phyloP scores from a whole-genome alignment of 352 stramenopile genomes.

The Pythium guiyangense region DNA sequence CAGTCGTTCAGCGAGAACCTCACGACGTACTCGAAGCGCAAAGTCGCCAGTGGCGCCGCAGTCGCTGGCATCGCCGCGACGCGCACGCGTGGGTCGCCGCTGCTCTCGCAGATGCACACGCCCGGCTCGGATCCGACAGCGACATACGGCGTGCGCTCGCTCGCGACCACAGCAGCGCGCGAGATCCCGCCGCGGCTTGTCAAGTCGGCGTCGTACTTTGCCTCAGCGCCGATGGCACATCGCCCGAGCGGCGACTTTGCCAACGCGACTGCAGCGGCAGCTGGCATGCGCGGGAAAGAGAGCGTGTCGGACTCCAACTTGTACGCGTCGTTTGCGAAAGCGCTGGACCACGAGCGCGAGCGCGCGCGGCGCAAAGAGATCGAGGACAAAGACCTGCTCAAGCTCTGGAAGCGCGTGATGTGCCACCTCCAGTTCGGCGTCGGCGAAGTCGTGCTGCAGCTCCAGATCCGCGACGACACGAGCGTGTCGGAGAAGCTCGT shows the following conservation, averaged over 20 bases:
- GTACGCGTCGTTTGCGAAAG: conserved; percentile 32
- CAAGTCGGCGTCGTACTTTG: conserved; percentile 20
- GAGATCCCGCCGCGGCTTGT: conserved; percentile 15
- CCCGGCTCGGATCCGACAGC: conserved; percentile 11
- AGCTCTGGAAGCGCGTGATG: conserved; percentile 71
- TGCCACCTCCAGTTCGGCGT: conserved; percentile 59
- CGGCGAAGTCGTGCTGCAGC: conserved; percentile 37
- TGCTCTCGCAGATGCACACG: not conserved
- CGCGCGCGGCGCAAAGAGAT: conserved; percentile 44
- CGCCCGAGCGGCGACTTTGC: too few relatives aligned
- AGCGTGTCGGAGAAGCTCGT: conserved; percentile 43
- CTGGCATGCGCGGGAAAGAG: conserved; percentile 5
- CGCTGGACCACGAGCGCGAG: conserved; percentile 31
- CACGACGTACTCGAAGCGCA: conserved; percentile 31
- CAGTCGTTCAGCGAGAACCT: conserved; percentile 74
- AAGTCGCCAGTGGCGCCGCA: conserved; percentile 14
- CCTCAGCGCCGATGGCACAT: conserved; percentile 9
- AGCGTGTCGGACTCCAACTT: conserved; percentile 24
- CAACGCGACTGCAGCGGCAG: not conserved
- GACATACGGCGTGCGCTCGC: conserved; percentile 2
- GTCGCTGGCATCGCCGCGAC: not conserved
- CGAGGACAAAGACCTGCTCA: conserved; percentile 65
- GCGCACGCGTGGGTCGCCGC: not conserved
- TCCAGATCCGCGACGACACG: conserved; percentile 50
- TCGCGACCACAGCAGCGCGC: conserved; percentile 2